phyloP scores from a whole-genome alignment of 306 rosid species.

The Cucurbita moschata region DNA sequence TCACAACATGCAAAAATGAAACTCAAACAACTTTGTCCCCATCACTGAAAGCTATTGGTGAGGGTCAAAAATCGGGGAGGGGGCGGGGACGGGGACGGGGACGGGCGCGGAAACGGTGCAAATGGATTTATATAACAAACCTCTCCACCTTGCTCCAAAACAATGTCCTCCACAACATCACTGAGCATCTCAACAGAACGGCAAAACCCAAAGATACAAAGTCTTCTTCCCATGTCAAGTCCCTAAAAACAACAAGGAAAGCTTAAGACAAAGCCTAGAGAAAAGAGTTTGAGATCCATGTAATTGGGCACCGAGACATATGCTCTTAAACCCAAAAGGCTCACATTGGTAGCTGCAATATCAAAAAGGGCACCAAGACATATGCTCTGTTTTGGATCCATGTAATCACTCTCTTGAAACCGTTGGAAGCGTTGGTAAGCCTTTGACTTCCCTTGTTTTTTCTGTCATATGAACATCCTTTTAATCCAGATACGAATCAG shows the following conservation, averaged over 20 bases:
- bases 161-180: constrained; percentile 92
- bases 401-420: constrained; percentile 75
- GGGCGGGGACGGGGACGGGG: too few species aligned
- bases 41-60: not conserved
- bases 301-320: too few species aligned
- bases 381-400: constrained; percentile 80
- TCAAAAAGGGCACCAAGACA: constrained; percentile 91
- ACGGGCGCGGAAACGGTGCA: too few species aligned
- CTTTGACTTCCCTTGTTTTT: constrained; percentile 53
- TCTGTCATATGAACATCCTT: constrained; percentile 31
- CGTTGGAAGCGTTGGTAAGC: constrained; percentile 42
- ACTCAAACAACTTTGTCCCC: not conserved
- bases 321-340: not conserved
- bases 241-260: constrained; percentile 37
- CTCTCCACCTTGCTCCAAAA: constrained; percentile 94
- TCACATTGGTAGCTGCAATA: constrained; percentile 91
- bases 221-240: constrained; percentile 81
- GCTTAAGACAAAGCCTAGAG: not conserved
- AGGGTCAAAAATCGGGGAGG: too few species aligned
- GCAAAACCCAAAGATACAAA: constrained; percentile 87
- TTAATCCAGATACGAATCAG: not conserved
- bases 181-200: constrained; percentile 95
- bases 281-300: not conserved
- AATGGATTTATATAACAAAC: constrained; percentile 19
- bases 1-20: not conserved